Conservation (phyloP, 169 alveolate species). For the Plasmodium cynomolgi region DNA sequence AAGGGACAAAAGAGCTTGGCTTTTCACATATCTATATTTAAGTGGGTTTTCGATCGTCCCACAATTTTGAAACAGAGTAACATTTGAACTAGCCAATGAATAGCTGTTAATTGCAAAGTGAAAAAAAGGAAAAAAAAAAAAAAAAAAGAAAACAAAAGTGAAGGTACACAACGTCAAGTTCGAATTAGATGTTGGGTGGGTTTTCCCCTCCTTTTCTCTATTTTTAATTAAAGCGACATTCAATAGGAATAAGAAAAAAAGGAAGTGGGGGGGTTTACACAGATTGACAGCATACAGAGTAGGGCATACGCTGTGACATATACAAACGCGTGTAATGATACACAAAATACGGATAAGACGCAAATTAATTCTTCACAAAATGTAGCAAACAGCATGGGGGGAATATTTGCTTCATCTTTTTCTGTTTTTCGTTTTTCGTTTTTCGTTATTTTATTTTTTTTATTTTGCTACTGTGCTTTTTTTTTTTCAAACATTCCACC, state of each 20-base stretch:
- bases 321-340: neutral
- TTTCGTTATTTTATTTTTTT: neutral
- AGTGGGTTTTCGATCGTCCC: neutral
- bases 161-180: neutral
- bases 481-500: neutral
- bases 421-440: neutral
- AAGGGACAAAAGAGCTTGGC: neutral
- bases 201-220: neutral
- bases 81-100: neutral
- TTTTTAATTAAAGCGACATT: slow-evolving; percentile 25
- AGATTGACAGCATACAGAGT: neutral
- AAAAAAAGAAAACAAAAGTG: neutral
- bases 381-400: neutral
- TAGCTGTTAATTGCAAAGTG: neutral
- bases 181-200: neutral
- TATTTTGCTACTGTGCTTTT: neutral
- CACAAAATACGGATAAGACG: neutral
- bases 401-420: neutral
- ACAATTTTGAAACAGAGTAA: slow-evolving; percentile 19
- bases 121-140: neutral
- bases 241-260: neutral
- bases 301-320: neutral
- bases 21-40: neutral
- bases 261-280: neutral
- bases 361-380: neutral